Evolutionary conservation across 176 grass and related monocot species (phyloP), one percentile per base, ranked within the genome.

Genomic region (Carex scoparia): DNA sequence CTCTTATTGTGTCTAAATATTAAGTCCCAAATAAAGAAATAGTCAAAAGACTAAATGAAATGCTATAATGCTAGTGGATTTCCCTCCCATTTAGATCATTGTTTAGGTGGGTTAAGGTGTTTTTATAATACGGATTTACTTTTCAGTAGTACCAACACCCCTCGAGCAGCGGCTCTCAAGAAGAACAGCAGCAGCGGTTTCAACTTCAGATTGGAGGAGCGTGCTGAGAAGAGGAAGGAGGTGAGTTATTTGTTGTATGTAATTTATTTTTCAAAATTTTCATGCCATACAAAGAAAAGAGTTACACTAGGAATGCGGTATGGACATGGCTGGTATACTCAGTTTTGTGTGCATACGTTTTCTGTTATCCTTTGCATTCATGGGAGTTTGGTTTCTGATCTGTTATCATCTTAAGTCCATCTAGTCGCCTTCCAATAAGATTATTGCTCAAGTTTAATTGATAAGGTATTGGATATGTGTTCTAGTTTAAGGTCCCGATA

Each of bases 181-280:
- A 94, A 92, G 80, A 92, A 79, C 49, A 92, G 70, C 5, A 72
- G 84, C 42, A 84, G 79, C 74, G 80, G 84, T 85, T 98, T 98
- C 82, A 98, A 84, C 83, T 95, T 95, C 87, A 90, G 89, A 61
- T 63, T 92, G 83, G 91, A 98, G 69, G 84, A 98, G 32, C 95
- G 95, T 79, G 95, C 95, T 88, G 93, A 98, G 88, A 98, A 98
- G 81, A 86, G 93, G 16, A 98, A 95, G 84, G 95, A 98, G 95
- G 95, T 98, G 8, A 7, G 8, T 63, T 35, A 18, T 69, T 83
- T 76, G 61, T 27, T 6, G 4, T 40, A 51, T 4, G 55, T 71
- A 40, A n/a, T 66, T 83, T 82, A 23, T n/a, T 32, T 55, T 83
- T 33, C 5, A 53, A 31, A 55, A 11, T 10, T 15, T 54, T 69